A percentile compares a stretch with the other conserved stretches of the same genome.
Evolutionary conservation across 208 protist species (phyloP).

Genomic region (Wallacemonas sp.): DNA sequence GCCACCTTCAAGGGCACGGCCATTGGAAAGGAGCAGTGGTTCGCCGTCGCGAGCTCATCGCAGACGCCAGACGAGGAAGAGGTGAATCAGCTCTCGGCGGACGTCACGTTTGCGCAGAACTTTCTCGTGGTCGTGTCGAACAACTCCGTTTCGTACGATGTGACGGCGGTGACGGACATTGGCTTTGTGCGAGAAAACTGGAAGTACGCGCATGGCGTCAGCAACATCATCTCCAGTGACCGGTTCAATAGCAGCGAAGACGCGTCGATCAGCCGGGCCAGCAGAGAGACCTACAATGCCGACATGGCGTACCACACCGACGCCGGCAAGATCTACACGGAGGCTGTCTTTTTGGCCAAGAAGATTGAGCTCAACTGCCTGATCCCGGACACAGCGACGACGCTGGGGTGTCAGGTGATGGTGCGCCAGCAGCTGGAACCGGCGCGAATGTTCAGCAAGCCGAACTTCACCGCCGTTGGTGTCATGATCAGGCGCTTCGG

Average conservation of each 20-base stretch:
- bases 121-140: neutral
- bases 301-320: neutral
- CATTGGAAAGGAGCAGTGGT: slow-evolving; percentile 12
- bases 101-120: neutral
- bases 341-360: slow-evolving; percentile 33
- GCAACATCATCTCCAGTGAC: neutral
- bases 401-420: slow-evolving; percentile 23
- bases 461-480: slow-evolving; percentile 31
- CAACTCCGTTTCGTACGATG: neutral
- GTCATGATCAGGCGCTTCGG: slow-evolving; percentile 31
- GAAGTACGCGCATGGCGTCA: neutral
- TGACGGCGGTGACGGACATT: neutral
- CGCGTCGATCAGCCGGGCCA: neutral
- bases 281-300: neutral
- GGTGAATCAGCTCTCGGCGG: slow-evolving; percentile 7
- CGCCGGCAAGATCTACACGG: slow-evolving; percentile 16
- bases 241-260: too few species aligned
- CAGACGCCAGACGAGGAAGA: slow-evolving; percentile 22
- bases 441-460: slow-evolving; percentile 17
- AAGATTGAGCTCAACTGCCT: slow-evolving; percentile 43
- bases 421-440: slow-evolving; percentile 25
- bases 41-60: slow-evolving; percentile 23
- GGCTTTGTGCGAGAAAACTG: neutral
- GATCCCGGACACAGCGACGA: slow-evolving; percentile 4
- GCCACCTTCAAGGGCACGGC: too few species aligned